Base-by-base conservation (phyloP, 805 yeast genomes). In the Myxozyma mucilagina region DNA sequence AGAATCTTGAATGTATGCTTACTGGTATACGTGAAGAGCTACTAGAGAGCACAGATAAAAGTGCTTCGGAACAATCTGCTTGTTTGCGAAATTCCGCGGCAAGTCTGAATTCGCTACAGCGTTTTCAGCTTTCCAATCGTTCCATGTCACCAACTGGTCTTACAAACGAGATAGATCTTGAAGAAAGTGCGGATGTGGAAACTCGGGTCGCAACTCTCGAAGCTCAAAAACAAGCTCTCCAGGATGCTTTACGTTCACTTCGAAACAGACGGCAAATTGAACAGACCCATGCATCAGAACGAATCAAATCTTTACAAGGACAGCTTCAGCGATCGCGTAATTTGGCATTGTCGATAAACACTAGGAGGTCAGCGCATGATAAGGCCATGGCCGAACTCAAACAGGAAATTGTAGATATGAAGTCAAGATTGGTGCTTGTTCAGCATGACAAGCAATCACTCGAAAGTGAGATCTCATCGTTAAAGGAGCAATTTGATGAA, bases 261-360 rank as follows among this genome's bases (percentile, higher is more conserved):
- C 67, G 76, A 13, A 78, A 75, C 56, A 72, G 78, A 38, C 74
- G 75, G 54, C 76, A 73, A 57, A 72, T 74, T 24, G 78, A 77
- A 56, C 69, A 71, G 44, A 59, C 68, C 32, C 70, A 70, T 36
- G 51, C 69, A 32, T 64, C 51, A 11, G 60, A 49, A 11, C 45
- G 35, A 34, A 43, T 24, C 4, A 34, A 38, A 9, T 18, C 42
- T 16, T 43, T 63, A 24, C 60, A 57, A 14, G 20, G 18, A 4
- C 66, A 63, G 39, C 36, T 63, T 9, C 10, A 16, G 11, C 47
- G 65, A 13, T 56, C 57, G 29, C 52, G 60, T 11, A 62, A 59
- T 13, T 31, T 50, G 36, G 32, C 59, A 7, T 54, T 55, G 42
- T 47, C 59, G 29, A 41, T 61, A 10, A 31, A 61, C 10, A 35